These are phyloP conservation scores for Neurospora sp. DNA, from an alignment of 495 filamentous ascomycete genomes.

Conservation along the genomic window DNA sequence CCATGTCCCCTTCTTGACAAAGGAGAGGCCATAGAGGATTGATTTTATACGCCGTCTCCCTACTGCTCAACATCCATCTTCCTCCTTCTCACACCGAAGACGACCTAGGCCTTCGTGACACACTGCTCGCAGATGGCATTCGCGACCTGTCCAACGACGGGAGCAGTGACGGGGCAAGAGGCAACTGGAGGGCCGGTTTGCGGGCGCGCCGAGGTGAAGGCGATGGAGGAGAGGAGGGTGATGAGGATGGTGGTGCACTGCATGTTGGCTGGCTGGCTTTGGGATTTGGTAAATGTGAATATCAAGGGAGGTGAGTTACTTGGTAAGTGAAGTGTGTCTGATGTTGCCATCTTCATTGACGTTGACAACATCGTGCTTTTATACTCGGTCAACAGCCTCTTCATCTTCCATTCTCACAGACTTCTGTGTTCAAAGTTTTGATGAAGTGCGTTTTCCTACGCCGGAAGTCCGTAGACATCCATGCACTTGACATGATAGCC, in stretches of 20 bases:
- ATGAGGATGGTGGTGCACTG: not conserved
- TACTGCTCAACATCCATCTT: not conserved
- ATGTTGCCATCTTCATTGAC: not conserved
- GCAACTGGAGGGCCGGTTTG: not conserved
- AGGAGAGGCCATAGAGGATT: not conserved
- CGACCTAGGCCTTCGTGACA: not conserved
- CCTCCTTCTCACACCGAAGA: not conserved
- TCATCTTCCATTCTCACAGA: not conserved
- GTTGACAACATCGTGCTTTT: not conserved
- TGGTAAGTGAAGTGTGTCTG: not conserved
- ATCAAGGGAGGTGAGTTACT: not conserved
- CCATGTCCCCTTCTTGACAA: not conserved
- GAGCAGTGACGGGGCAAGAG: not conserved
- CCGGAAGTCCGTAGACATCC: not conserved
- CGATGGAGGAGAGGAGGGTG: not conserved
- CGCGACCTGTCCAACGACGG: slow-evolving; percentile 1
- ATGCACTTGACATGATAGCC: not conserved
- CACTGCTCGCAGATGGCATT: slow-evolving; percentile 8
- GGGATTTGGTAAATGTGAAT: not conserved
- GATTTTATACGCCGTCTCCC: not conserved
- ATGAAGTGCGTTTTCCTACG: not conserved
- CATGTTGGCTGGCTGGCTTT: not conserved
- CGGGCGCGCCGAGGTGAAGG: not conserved
- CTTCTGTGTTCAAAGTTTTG: not conserved
- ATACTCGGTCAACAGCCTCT: not conserved